A percentile compares a stretch with the other conserved stretches of the same genome.
These are phyloP conservation scores for Aureobasidium melanogenum DNA, from an alignment of 2,329 filamentous ascomycete species.

Conservation along the genomic window DNA sequence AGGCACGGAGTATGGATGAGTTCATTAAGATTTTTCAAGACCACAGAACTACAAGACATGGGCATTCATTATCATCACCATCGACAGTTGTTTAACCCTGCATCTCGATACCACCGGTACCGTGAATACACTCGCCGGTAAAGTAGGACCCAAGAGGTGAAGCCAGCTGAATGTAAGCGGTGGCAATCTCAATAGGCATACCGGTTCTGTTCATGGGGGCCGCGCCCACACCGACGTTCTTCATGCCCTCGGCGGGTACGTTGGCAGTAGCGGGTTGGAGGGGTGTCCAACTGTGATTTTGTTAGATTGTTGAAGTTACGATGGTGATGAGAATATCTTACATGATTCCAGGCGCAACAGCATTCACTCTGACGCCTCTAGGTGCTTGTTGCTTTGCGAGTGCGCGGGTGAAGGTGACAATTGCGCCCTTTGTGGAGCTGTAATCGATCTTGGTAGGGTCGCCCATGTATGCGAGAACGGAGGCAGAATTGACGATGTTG, in stretches of 20 bases:
- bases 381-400: conserved; percentile 45
- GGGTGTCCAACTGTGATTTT: conserved; percentile 28
- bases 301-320: not conserved
- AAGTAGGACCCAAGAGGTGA: conserved; percentile 22
- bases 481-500: conserved; percentile 46
- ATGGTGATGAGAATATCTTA: conserved; percentile 3
- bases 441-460: conserved; percentile 42
- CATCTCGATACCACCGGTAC: conserved; percentile 21
- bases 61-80: not conserved
- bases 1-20: not conserved
- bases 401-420: conserved; percentile 46
- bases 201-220: conserved; percentile 22
- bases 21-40: not conserved
- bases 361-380: conserved; percentile 49
- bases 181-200: conserved; percentile 24
- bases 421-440: conserved; percentile 49
- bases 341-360: conserved; percentile 22
- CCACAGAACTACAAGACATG: not conserved
- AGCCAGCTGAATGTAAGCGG: conserved; percentile 22
- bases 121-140: conserved; percentile 21
- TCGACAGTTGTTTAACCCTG: conserved; percentile 15
- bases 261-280: conserved; percentile 35
- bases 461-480: conserved; percentile 43
- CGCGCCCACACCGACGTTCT: conserved; percentile 19
- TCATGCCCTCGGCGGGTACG: conserved; percentile 21